Conservation (phyloP, 2,329 filamentous ascomycete genomes). For the Trichoderma koningiopsis region DNA sequence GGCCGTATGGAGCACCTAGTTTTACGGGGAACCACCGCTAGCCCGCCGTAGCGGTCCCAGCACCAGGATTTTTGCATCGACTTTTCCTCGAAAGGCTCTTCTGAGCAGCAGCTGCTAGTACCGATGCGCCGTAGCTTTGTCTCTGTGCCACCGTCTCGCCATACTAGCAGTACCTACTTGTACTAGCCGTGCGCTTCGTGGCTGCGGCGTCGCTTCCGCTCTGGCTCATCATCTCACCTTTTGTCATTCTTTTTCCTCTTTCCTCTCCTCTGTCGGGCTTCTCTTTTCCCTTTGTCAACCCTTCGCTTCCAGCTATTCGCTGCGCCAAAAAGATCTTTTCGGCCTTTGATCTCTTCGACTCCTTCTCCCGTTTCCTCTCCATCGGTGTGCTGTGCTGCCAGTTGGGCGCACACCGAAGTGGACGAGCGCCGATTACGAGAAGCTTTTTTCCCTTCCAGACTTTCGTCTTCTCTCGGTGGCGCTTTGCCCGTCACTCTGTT, state of each 20-base stretch:
- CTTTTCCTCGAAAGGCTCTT: background rate
- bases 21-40: background rate
- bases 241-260: background rate
- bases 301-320: background rate
- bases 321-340: background rate
- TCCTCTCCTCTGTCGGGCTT: background rate
- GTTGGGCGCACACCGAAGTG: conserved; percentile 4
- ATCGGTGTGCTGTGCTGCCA: background rate
- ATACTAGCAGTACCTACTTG: background rate
- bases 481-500: background rate
- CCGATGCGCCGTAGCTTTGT: background rate
- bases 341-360: background rate
- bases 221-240: background rate
- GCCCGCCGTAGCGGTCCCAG: background rate
- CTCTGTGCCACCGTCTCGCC: background rate
- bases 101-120: background rate
- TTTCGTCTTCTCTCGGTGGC: background rate
- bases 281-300: background rate
- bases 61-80: background rate
- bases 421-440: background rate
- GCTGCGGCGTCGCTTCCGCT: background rate
- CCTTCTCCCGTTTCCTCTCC: too few relatives aligned
- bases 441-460: background rate
- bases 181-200: background rate
- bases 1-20: background rate